Conservation (phyloP, 306 rosid species). For the Pyrus bretschneideri region DNA sequence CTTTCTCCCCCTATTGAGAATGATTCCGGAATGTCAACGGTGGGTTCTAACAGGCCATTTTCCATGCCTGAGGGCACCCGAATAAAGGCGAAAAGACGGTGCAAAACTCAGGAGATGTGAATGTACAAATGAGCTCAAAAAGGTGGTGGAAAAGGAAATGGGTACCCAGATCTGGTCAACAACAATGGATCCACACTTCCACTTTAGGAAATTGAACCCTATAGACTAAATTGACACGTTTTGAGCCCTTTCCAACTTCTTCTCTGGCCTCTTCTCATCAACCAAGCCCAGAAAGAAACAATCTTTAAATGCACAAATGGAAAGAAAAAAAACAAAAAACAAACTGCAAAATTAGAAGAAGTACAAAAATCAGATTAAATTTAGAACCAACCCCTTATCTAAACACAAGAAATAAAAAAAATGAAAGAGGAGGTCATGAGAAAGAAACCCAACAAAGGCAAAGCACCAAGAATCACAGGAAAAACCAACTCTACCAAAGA, state of each 20-base stretch:
- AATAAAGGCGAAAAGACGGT: constrained; percentile 19
- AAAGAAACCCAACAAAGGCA: constrained; percentile 54
- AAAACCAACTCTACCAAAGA: constrained; percentile 58
- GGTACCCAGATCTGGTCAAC: constrained; percentile 85
- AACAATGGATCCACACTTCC: constrained; percentile 52
- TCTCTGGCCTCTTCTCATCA: constrained; percentile 46
- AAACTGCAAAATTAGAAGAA: neutral
- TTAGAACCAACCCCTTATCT: constrained; percentile 45
- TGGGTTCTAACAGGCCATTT: constrained; percentile 39
- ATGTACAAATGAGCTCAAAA: constrained; percentile 36
- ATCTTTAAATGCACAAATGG: constrained; percentile 24
- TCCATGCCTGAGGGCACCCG: constrained; percentile 49
- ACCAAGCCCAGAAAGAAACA: constrained; percentile 35
- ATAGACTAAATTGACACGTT: constrained; percentile 20
- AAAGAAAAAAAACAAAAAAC: constrained; percentile 3
- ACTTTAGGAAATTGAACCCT: constrained; percentile 28
- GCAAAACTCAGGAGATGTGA: constrained; percentile 36
- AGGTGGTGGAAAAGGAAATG: constrained; percentile 43
- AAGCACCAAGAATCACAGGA: constrained; percentile 75
- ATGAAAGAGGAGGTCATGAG: constrained; percentile 45
- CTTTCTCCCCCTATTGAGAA: constrained; percentile 46
- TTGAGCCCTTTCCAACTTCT: constrained; percentile 35
- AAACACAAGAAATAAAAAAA: constrained; percentile 41
- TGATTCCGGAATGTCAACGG: constrained; percentile 41
- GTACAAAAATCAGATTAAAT: constrained; percentile 20